These are phyloP conservation scores for Colletotrichum filicis DNA, from an alignment of 2,329 filamentous ascomycete genomes.

Conservation along the genomic window DNA sequence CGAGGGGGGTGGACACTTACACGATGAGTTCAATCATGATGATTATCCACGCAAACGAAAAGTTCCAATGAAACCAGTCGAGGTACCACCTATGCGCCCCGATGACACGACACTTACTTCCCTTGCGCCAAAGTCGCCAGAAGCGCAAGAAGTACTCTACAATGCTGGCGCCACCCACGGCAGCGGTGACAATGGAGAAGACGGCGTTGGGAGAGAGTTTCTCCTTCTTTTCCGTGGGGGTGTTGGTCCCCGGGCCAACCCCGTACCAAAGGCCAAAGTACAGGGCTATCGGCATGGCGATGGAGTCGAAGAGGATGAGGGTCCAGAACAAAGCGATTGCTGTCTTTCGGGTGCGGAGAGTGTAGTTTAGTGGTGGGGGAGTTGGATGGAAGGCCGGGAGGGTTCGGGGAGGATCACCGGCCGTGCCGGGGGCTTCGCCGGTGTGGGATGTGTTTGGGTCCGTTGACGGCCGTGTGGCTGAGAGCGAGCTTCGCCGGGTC, in stretches of 20 bases:
- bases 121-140: slow-evolving; percentile 63
- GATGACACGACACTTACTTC: slow-evolving; percentile 60
- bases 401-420: no score
- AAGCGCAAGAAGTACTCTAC: slow-evolving; percentile 63
- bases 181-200: slow-evolving; percentile 64
- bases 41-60: slow-evolving; percentile 63
- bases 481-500: slow-evolving; percentile 7
- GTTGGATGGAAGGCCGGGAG: slow-evolving; percentile 13
- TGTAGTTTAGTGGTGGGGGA: slow-evolving; percentile 36
- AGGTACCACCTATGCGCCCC: slow-evolving; percentile 49
- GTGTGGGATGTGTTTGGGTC: not conserved
- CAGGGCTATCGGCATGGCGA: slow-evolving; percentile 67
- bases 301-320: slow-evolving; percentile 67
- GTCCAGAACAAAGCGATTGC: slow-evolving; percentile 69
- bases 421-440: not conserved
- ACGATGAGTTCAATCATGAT: slow-evolving; percentile 67
- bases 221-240: slow-evolving; percentile 47
- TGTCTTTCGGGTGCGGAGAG: slow-evolving; percentile 54
- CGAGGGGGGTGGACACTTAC: slow-evolving; percentile 33
- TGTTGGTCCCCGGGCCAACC: slow-evolving; percentile 41
- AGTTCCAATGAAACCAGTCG: slow-evolving; percentile 69
- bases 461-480: not conserved
- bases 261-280: slow-evolving; percentile 72
- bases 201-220: slow-evolving; percentile 44
- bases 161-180: slow-evolving; percentile 63